Evolutionary conservation across 1,284 basidiomycete genomes (phyloP), one percentile per base, ranked within the genome.

Genomic region (Exsudoporus floridanus): DNA sequence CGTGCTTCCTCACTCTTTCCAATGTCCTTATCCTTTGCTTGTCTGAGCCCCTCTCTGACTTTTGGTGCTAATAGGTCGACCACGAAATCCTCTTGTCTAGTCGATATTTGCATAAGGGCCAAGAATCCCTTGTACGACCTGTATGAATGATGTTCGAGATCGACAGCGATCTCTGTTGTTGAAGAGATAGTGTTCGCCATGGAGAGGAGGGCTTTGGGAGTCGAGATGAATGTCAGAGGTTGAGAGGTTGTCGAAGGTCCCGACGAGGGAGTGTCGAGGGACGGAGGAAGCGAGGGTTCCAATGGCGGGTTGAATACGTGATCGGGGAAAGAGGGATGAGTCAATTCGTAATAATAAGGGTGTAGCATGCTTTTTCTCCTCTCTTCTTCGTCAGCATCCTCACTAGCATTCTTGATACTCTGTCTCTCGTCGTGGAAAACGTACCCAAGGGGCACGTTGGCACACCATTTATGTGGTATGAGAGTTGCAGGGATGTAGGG

Each of bases 101-200:
- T 94, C 60, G 90, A 94, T 60, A 96, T 81, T 70, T 97, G 96
- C 84, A 98, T 95, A 53, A 99, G 74, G 64, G 94, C 98, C 12
- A 96, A 81, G 62, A 98, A 91, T 0, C 97, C 96, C 19, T 75
- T 74, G 70, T 90, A 98, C 5, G 87, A 86, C 43, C 94, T 81
- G 63, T 88, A 90, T 59, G 82, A 87, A 75, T 98, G 94, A 66
- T 98, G 90, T 70, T 99, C 96, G 41, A 99, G 76, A 71, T 99
- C 96, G 35, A 99, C 80, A 1, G 96, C 96, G 48, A 99, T 86
- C 70, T 97, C 94, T 39, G 73, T 75, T n/a, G 80, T 81, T 12
- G 72, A 67, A 35, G 82, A 79, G 16, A 95, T 76, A 50, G 79
- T 77, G n/a, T 80, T 78, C 5, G 92, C 74, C 80, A 97, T 85